Evolutionary conservation across 805 yeast species (phyloP).

Genomic region (Maudiozyma turicensis): DNA sequence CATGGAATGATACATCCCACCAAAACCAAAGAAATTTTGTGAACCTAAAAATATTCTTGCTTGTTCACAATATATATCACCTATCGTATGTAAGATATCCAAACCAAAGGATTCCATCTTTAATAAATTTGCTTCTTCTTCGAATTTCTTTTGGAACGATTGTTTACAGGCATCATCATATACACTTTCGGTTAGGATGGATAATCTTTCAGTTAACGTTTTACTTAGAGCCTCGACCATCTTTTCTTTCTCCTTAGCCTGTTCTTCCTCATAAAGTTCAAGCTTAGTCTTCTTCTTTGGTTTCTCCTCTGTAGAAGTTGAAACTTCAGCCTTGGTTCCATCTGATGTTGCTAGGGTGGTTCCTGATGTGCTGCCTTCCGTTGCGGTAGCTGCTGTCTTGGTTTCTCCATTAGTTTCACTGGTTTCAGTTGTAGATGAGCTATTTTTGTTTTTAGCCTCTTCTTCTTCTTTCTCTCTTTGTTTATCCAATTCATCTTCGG

Average conservation of each 20-base stretch:
- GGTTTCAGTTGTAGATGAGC: slow-evolving; percentile 2
- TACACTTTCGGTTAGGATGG: slow-evolving; percentile 51
- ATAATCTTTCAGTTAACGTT: slow-evolving; percentile 46
- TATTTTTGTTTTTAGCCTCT: slow-evolving; percentile 4
- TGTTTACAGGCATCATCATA: slow-evolving; percentile 51
- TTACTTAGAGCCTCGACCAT: slow-evolving; percentile 52
- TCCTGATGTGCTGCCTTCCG: not conserved
- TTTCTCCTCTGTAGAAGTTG: slow-evolving; percentile 20
- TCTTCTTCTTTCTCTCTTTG: slow-evolving; percentile 28
- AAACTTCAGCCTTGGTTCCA: not conserved
- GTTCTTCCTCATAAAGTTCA: slow-evolving; percentile 69
- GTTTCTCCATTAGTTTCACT: not conserved
- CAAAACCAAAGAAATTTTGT: slow-evolving; percentile 53
- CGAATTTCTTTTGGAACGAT: slow-evolving; percentile 55
- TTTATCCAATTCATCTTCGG: slow-evolving; percentile 36
- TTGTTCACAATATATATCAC: slow-evolving; percentile 57
- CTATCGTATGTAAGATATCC: slow-evolving; percentile 68
- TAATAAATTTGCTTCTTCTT: slow-evolving; percentile 73
- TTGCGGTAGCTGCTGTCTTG: not conserved
- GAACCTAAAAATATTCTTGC: slow-evolving; percentile 56
- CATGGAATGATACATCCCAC: slow-evolving; percentile 63
- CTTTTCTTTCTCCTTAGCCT: slow-evolving; percentile 53
- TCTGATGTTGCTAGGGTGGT: not conserved
- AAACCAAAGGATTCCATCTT: slow-evolving; percentile 81
- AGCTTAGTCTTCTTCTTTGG: slow-evolving; percentile 37